Evolutionary conservation across 257 asterid species (phyloP).

Genomic region (Solanum medicagineum): DNA sequence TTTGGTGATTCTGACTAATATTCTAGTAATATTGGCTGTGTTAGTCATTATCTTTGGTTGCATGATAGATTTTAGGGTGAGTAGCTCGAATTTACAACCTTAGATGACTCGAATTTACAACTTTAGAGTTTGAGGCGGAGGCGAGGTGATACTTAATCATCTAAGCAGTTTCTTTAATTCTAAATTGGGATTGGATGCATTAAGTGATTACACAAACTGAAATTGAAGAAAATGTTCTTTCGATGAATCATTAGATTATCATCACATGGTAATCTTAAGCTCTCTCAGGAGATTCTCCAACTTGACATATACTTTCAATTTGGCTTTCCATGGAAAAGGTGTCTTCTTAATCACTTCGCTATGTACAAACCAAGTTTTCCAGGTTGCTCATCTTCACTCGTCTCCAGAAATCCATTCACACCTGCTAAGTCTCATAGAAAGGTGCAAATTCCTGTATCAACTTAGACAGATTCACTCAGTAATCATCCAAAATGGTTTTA

Average conservation of each 20-base stretch:
- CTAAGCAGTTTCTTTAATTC: background rate
- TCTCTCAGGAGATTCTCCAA: background rate
- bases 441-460: conserved; percentile 10
- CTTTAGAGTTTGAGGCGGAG: background rate
- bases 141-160: background rate
- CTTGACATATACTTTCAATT: background rate
- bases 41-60: too few relatives aligned
- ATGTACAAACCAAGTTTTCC: background rate
- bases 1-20: too few relatives aligned
- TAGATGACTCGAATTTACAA: too few relatives aligned
- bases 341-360: background rate
- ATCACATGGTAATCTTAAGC: background rate
- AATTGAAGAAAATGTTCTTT: background rate
- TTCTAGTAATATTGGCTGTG: too few relatives aligned
- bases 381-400: background rate
- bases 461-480: conserved; percentile 8
- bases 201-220: too few relatives aligned
- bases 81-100: too few relatives aligned
- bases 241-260: background rate
- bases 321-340: background rate
- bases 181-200: background rate
- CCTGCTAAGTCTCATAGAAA: background rate
- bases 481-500: background rate
- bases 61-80: too few relatives aligned
- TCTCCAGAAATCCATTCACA: background rate